Percentiles rank a stretch among this genome's conserved stretches.
Conservation (phyloP, 345 rosid genomes). For the Citrus trifoliata region DNA sequence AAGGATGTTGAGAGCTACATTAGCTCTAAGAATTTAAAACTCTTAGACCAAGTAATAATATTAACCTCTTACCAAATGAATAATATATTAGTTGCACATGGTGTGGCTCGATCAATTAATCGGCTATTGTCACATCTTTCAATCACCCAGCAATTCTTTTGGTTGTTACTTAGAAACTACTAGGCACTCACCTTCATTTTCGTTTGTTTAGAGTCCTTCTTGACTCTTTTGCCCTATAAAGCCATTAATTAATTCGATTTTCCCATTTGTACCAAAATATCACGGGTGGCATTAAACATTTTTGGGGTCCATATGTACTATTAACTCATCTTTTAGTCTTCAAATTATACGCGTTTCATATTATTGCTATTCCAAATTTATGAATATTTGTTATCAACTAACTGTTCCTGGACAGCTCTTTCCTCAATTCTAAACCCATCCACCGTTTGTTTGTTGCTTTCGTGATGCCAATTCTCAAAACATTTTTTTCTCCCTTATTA, state of each 20-base stretch:
- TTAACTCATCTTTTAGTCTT: background rate
- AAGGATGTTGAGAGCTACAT: too few species aligned
- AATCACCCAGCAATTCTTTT: background rate
- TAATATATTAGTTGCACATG: background rate
- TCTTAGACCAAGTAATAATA: too few species aligned
- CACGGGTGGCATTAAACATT: background rate
- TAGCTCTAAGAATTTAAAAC: too few species aligned
- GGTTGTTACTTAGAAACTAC: background rate
- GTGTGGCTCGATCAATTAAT: background rate
- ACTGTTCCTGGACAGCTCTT: too few species aligned
- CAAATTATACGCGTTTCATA: background rate
- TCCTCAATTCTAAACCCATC: too few species aligned
- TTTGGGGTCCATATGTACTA: background rate
- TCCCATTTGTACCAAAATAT: too few species aligned
- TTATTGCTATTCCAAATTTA: background rate
- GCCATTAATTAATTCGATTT: background rate
- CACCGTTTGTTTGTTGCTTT: too few species aligned
- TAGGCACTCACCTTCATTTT: background rate
- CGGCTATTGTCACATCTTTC: background rate
- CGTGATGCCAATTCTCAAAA: too few species aligned
- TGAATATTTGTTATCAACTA: background rate
- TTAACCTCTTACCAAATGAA: too few species aligned
- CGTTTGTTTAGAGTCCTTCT: background rate
- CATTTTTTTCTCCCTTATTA: too few species aligned
- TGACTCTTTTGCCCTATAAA: background rate